Base-by-base conservation (phyloP, 768 basidiomycete species). In the Tricholoma sp. region DNA sequence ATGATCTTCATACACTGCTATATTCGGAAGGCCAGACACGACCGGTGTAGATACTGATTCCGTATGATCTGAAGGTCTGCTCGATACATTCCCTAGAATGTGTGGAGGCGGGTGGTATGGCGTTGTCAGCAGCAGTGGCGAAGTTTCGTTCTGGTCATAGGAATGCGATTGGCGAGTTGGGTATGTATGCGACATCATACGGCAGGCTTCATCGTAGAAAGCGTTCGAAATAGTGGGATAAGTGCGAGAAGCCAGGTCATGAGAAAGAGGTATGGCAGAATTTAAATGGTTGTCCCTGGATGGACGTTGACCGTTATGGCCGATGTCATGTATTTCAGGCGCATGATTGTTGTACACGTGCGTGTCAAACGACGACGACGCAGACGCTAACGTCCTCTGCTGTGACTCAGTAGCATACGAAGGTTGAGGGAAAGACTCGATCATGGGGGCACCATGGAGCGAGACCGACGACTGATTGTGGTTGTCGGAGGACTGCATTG, bases 71-170 rank as follows among this genome's bases (percentile, higher is more conserved):
- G 53, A 54, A 45, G 18, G 41, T 52, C 3, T 46, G 21, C 12
- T 50, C 31, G 47, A 37, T 43, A 52, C 55, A 53, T 59, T 43
- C 27, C 39, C 35, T 16, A 61, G 52, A 24, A 63, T 45, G 43
- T 66, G 62, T 19, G 63, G 54, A 16, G 62, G 62, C 4, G 67
- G 66, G 49, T 66, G 64, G 51, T 71, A 70, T 3, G 69, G 65
- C 6, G 67, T 67, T 11, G 66, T 68, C 43, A 71, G 57, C 24
- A 70, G 63, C 5, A 69, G 69, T 21, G 62, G 62, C 12, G 63
- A 61, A 24, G 49, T 31, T 41, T 60, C 47, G 19, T 4, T 31
- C 7, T 50, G 29, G 5, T 31, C 29, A 18, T 50, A 50, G 6
- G 61, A 54, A 31, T 64, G 62, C 11, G 47, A 50, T 31, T 27